Conservation (phyloP, 352 stramenopile species). For the Globisporangium splendens region DNA sequence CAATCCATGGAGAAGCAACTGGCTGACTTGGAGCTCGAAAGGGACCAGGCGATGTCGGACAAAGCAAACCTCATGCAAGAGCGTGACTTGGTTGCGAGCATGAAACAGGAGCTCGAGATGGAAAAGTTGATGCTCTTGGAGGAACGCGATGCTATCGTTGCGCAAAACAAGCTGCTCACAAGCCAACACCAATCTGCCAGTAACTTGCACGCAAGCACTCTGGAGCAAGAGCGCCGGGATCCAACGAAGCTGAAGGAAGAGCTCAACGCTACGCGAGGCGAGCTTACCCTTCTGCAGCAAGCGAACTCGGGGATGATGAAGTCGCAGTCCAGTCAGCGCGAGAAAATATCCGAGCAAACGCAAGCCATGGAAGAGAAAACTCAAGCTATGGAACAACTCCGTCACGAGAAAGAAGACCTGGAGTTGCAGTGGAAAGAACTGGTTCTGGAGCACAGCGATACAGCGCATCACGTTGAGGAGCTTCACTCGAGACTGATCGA, state of each 20-base stretch:
- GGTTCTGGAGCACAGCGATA: slow-evolving; percentile 44
- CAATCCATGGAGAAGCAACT: slow-evolving; percentile 8
- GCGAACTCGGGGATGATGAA: slow-evolving; percentile 13
- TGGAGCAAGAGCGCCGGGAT: slow-evolving; percentile 10
- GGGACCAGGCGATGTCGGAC: slow-evolving; percentile 2
- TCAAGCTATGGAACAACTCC: slow-evolving; percentile 27
- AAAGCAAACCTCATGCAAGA: slow-evolving; percentile 17
- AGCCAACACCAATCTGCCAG: slow-evolving; percentile 6
- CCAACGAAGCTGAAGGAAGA: background rate
- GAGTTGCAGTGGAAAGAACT: slow-evolving; percentile 42
- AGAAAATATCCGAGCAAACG: slow-evolving; percentile 25
- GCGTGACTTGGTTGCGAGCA: slow-evolving; percentile 15
- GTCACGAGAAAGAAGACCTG: slow-evolving; percentile 39
- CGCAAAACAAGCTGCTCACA: background rate
- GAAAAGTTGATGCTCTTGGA: slow-evolving; percentile 4
- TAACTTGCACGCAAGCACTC: background rate
- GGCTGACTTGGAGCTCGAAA: slow-evolving; percentile 8
- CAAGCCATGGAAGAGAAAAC: slow-evolving; percentile 14
- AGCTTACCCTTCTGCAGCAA: slow-evolving; percentile 16
- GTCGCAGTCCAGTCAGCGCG: slow-evolving; percentile 19
- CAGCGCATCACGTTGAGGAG: slow-evolving; percentile 46
- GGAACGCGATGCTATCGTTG: slow-evolving; percentile 5
- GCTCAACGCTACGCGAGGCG: background rate
- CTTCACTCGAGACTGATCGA: slow-evolving; percentile 52
- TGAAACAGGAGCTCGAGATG: slow-evolving; percentile 5